Conservation (phyloP, 2,329 filamentous ascomycete genomes). For the Verticillium albo-atrum region DNA sequence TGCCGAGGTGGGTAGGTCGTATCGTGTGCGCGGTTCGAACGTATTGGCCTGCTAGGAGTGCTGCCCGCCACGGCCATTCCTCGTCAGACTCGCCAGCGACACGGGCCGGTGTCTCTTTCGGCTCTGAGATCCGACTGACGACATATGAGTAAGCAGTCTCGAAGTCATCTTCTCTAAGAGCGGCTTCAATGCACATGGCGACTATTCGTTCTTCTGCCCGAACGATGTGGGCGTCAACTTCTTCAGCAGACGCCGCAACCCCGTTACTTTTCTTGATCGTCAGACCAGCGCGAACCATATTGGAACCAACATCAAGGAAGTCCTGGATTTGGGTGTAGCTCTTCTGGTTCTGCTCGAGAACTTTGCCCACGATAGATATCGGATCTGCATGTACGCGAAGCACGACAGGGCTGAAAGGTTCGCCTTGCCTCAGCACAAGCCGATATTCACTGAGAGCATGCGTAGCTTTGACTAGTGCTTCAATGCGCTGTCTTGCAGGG, state of each 20-base stretch:
- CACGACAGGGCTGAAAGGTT: conserved; percentile 74
- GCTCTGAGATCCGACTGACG: conserved; percentile 54
- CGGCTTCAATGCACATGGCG: conserved; percentile 76
- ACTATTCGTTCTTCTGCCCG: conserved; percentile 62
- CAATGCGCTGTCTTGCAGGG: conserved; percentile 48
- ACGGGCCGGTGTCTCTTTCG: neutral
- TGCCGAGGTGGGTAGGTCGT: conserved; percentile 56
- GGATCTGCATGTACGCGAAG: conserved; percentile 75
- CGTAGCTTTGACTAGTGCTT: conserved; percentile 66
- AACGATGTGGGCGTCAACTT: neutral
- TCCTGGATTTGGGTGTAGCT: conserved; percentile 73
- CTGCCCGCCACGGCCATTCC: conserved; percentile 74
- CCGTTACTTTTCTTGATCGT: conserved; percentile 20
- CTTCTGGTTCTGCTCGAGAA: conserved; percentile 70
- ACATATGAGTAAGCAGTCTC: conserved; percentile 85
- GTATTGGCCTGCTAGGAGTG: conserved; percentile 73
- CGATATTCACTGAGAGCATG: conserved; percentile 73
- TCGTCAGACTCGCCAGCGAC: conserved; percentile 30
- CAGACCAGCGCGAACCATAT: conserved; percentile 60
- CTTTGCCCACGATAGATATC: conserved; percentile 65
- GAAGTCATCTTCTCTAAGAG: conserved; percentile 72
- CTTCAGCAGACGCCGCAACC: neutral
- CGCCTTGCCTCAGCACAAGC: conserved; percentile 72
- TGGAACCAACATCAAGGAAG: conserved; percentile 62
- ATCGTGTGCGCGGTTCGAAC: conserved; percentile 49